phyloP scores from a whole-genome alignment of 495 filamentous ascomycete species.

The Trichoderma reesei region DNA sequence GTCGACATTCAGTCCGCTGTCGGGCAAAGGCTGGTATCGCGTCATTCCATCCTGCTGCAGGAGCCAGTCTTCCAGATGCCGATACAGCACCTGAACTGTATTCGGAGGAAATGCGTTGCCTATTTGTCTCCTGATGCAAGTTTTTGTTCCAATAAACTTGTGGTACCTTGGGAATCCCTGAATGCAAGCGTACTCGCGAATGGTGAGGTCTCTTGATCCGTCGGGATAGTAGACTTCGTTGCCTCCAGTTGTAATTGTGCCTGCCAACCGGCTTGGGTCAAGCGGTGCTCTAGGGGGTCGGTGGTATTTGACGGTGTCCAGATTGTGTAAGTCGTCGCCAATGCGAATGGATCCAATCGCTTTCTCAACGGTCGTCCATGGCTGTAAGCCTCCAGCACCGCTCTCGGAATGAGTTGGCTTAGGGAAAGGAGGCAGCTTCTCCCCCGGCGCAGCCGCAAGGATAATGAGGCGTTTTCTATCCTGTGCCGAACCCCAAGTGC shows the following conservation, averaged over 20 bases:
- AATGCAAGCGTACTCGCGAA: constrained; percentile 64
- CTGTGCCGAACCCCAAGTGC: constrained; percentile 35
- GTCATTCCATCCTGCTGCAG: constrained; percentile 42
- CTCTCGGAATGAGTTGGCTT: constrained; percentile 52
- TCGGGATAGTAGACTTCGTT: constrained; percentile 60
- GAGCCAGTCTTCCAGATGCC: constrained; percentile 46
- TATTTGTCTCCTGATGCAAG: constrained; percentile 55
- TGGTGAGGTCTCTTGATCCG: constrained; percentile 56
- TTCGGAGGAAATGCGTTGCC: constrained; percentile 78
- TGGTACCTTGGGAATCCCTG: constrained; percentile 65
- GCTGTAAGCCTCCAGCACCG: constrained; percentile 25
- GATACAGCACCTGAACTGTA: constrained; percentile 50
- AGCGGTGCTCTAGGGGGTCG: constrained; percentile 24
- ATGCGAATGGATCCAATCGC: constrained; percentile 30
- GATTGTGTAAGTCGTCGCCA: constrained; percentile 26
- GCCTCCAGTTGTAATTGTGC: constrained; percentile 62
- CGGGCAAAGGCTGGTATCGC: background rate
- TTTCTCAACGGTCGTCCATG: constrained; percentile 21
- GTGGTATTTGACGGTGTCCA: constrained; percentile 16
- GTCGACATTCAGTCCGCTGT: background rate
- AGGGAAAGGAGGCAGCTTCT: constrained; percentile 62
- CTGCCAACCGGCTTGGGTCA: constrained; percentile 30
- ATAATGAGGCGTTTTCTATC: constrained; percentile 53
- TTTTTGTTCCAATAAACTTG: constrained; percentile 39
- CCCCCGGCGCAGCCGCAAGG: constrained; percentile 71